Base-by-base conservation (phyloP, 2,329 filamentous ascomycete species). In the Colletotrichum sojae region DNA sequence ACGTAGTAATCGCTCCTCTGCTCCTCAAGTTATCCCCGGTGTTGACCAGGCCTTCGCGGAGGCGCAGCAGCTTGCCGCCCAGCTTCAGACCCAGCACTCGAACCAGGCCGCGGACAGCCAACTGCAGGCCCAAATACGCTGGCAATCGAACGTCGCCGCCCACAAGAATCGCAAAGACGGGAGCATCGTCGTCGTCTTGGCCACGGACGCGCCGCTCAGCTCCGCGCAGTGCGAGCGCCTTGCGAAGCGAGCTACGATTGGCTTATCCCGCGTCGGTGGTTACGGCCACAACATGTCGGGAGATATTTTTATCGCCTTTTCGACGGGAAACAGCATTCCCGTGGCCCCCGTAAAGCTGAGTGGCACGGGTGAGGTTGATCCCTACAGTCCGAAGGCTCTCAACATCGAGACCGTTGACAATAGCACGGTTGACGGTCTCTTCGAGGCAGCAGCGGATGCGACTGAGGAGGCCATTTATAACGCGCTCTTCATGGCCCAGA, bases 401-500 rank as follows among this genome's bases (percentile, higher is more conserved):
- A 69, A 75, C 0, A 79, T 87, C 0, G 79, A 86, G 40, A 80
- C 86, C 53, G 78, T 89, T 2, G 86, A 90, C 71, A 88, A 91
- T 72, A 79, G 84, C 59, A 88, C 85, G 3, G 89, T 92, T 69
- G 89, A 91, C 71, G 83, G 84, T 0, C 76, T 91, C 65, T 89
- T 92, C 67, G 85, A 90, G 75, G 90, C 89, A 1, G 85, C 83
- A 2, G 87, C 88, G 0, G 90, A 92, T 74, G 87, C 86, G 0
- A 88, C 88, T 0, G 89, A 92, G 73, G 90, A 92, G 77, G 85
- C 89, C 1, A 90, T 92, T 63, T 86, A 90, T 70, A 92, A 92
- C 75, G 84, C 86, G 0, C 77, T 92, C 9, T 90, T 84, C 70
- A 89, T 87, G 80, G 88, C 89, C 1, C 85, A 89, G 73, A 87